phyloP scores from a whole-genome alignment of 371 early-diverging fungal genomes.

The Amoeboaphelidium protococcarum region DNA sequence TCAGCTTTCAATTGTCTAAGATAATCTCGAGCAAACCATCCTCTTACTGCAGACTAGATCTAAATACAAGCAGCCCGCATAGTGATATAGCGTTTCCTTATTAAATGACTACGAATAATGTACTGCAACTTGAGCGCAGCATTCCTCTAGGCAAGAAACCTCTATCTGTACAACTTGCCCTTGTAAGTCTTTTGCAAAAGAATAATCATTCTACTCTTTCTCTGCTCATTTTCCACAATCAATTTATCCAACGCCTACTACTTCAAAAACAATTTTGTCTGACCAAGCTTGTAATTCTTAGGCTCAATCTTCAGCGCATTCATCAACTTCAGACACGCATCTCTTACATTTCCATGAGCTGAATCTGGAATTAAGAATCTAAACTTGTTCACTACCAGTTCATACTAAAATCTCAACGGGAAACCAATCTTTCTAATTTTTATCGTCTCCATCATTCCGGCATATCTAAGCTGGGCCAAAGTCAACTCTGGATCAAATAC shows the following conservation, averaged over 20 bases:
- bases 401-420: conserved; percentile 70
- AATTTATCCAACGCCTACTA: background rate
- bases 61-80: conserved; percentile 30
- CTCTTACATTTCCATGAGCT: conserved; percentile 11
- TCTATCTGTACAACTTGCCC: conserved; percentile 34
- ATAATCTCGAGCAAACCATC: conserved; percentile 22
- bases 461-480: conserved; percentile 74
- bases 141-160: conserved; percentile 28
- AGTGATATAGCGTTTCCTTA: conserved; percentile 32
- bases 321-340: conserved; percentile 28
- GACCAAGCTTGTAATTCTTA: conserved; percentile 83
- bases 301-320: conserved; percentile 31
- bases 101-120: conserved; percentile 47
- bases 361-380: conserved; percentile 29
- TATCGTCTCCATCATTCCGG: conserved; percentile 99
- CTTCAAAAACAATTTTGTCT: conserved; percentile 88
- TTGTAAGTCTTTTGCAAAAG: conserved; percentile 70
- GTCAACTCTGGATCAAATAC: conserved; percentile 76
- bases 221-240: conserved; percentile 43
- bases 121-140: conserved; percentile 28
- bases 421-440: conserved; percentile 97
- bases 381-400: conserved; percentile 69
- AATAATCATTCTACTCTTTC: conserved; percentile 45
- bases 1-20: conserved; percentile 41
- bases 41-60: conserved; percentile 22